Base-by-base conservation (phyloP, 73 alveolate species). In the Paramecium primaurelia region DNA sequence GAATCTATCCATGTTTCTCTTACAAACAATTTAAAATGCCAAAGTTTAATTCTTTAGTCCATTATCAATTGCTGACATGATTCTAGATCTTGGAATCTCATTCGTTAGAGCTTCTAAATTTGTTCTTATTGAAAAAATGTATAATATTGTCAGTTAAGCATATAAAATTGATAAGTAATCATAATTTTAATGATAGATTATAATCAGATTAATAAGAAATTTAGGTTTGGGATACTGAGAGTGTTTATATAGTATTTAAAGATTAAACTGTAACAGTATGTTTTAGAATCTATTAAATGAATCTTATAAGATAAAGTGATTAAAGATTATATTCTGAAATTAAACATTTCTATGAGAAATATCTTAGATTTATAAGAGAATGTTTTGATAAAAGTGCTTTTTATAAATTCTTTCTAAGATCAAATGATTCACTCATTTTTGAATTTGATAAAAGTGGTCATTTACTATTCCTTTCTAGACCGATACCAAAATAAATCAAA, bases 361-460 rank as follows among this genome's bases (percentile, higher is more conserved):
- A 80, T 25, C 37, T 80, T 2, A 5, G 91, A 80, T 80, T 80
- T 16, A 80, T 80, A 3, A 42, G 77, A 80, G 77, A 80, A 36
- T 80, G 91, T 18, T 80, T 32, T 80, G 91, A 80, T 80, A 80
- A 80, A 12, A 80, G 75, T 45, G 91, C 91, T 4, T 80, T 80
- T 44, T 80, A 80, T 80, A 80, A 80, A 26, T 80, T 80, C 58
- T 80, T 80, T 25, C 51, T 80, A 9, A 80, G 91, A 80, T 80
- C 91, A n/a, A 80, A 80, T 47, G 91, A 80, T 80, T 80, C 91
- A 9, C 73, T 80, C 18, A 80, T 80, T 20, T 80, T 80, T 80
- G 91, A 80, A 47, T 80, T 80, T 40, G 91, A 80, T 45, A 80
- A 80, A 36, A 80, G 91, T 80, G 91, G 91, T 22, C 91, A 49